Percentiles rank a stretch among this genome's conserved stretches.
These are phyloP conservation scores for Candida loeiensis DNA, from an alignment of 805 yeast genomes.

Conservation along the genomic window DNA sequence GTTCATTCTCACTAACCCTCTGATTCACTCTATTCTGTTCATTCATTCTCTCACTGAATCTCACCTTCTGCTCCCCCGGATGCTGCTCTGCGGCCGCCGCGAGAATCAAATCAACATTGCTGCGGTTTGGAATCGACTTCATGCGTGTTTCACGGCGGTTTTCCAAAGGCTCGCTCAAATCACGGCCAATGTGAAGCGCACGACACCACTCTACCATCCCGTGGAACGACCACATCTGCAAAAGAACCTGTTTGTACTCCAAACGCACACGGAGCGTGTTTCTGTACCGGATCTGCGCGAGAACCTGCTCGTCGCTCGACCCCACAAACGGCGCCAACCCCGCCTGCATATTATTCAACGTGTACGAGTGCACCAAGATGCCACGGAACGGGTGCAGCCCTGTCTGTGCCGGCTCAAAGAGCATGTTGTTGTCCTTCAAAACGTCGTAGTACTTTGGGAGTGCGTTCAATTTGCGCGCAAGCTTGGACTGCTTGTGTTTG, in stretches of 20 bases:
- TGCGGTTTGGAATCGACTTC: constrained; percentile 22
- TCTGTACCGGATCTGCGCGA: constrained; percentile 25
- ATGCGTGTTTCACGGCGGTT: constrained; percentile 21
- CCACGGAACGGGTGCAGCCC: constrained; percentile 22
- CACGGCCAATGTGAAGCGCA: constrained; percentile 31
- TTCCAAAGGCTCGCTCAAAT: constrained; percentile 31
- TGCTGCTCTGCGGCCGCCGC: background rate
- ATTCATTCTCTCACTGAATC: too few species aligned
- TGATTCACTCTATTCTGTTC: too few species aligned
- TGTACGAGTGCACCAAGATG: constrained; percentile 22
- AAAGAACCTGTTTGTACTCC: constrained; percentile 36
- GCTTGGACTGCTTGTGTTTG: constrained; percentile 16
- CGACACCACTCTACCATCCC: constrained; percentile 39
- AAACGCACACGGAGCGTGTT: constrained; percentile 36
- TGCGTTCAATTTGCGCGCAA: constrained; percentile 13
- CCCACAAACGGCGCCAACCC: constrained; percentile 37
- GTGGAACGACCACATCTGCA: constrained; percentile 42
- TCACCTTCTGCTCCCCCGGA: too few species aligned
- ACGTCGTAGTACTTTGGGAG: constrained; percentile 19
- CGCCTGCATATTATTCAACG: constrained; percentile 27
- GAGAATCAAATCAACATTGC: background rate
- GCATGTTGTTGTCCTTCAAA: constrained; percentile 27
- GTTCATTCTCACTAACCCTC: too few species aligned
- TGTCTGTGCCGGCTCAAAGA: constrained; percentile 36
- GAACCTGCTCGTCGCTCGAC: constrained; percentile 13